phyloP scores from a whole-genome alignment of 208 protist genomes.

The Tritrichomonas musculus region DNA sequence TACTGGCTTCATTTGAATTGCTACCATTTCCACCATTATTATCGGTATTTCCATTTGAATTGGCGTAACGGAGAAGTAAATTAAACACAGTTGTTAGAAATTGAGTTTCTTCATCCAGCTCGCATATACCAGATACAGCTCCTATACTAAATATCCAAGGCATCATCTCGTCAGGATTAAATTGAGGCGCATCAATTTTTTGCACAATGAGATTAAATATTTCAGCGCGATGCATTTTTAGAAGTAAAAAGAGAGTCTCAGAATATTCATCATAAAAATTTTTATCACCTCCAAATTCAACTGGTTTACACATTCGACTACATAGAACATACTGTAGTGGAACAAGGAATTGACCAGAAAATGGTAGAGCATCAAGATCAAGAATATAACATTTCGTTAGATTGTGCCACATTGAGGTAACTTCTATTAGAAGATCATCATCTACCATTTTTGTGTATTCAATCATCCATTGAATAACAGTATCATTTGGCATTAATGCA shows the following conservation, averaged over 20 bases:
- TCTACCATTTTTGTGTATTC: background rate
- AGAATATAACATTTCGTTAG: background rate
- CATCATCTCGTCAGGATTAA: background rate
- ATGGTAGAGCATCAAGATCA: background rate
- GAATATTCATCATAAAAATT: background rate
- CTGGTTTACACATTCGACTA: background rate
- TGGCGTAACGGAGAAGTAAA: background rate
- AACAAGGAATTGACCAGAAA: background rate
- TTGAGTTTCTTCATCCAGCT: background rate
- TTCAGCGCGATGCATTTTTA: background rate
- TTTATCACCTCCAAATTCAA: background rate
- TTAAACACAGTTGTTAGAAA: background rate
- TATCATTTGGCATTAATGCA: background rate
- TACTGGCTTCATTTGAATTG: background rate
- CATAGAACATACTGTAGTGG: background rate
- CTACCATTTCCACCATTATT: too few species aligned
- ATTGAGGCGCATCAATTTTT: background rate
- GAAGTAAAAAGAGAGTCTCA: background rate
- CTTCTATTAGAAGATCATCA: background rate
- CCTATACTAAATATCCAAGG: background rate
- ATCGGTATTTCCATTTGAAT: too few species aligned
- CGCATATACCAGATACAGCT: background rate
- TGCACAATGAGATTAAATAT: background rate
- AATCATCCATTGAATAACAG: background rate
- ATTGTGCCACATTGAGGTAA: background rate